Base-by-base conservation (phyloP, 441 rosid genomes). In the Syzygium syzygioides region DNA sequence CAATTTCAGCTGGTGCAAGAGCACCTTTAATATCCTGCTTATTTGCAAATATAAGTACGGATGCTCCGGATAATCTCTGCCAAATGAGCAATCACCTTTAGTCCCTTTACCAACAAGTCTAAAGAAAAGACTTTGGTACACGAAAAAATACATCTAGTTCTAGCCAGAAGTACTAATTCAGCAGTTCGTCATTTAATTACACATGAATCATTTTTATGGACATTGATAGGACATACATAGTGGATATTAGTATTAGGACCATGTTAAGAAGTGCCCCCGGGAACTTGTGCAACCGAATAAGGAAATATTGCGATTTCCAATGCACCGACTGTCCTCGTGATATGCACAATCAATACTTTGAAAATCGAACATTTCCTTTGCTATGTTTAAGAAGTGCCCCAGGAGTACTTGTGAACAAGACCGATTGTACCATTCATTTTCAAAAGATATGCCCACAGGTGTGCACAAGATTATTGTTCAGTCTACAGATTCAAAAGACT, bases 1-100 rank as follows among this genome's bases (percentile, higher is more conserved):
- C 96, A 87, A 97, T 96, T 90, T 96, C 99, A 62, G 93, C 91
- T 12, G 99, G 99, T 18, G 95, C 90, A 90, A 97, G 98, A 85
- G 98, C 95, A 79, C 99, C 98, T 90, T 96, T 95, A 66, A 96
- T 96, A 90, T 97, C 99, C 91, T 97, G 99, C 93, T 97, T 98
- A 90, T 97, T 97, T 53, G 98, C 99, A 34, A 97, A 91, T 92
- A 98, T 91, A 88, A 98, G 91, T 90, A 97, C 93, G 71, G 99
- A 96, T 85, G 99, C 95, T 20, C 99, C 99, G 12, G 98, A 96
- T 11, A 97, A 91, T 91, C 99, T 96, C 98, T 97, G 97, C 92
- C 90, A 93, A 57, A 85, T 52, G 76, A 62, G 86, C 88, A 87
- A 41, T 25, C 28, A 28, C 60, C 60, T 57, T 85, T 59, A 87